Conservation (phyloP, 1,284 basidiomycete species). For the Pascua guehoae region DNA sequence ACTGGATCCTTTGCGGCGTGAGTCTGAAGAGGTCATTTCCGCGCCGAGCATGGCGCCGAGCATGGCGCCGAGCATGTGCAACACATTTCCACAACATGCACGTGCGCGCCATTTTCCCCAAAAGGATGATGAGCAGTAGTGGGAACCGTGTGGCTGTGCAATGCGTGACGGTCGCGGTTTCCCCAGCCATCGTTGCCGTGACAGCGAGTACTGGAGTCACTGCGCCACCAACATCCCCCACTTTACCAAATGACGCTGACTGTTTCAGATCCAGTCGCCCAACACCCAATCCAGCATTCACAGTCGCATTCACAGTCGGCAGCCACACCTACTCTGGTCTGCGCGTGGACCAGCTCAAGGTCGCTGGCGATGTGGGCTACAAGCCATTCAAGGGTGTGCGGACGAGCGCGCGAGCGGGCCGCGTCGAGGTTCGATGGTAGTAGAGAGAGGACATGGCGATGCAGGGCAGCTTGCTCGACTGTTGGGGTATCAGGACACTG, state of each 20-base stretch:
- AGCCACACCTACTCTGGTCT: constrained; percentile 73
- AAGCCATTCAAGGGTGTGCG: constrained; percentile 63
- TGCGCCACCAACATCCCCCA: too few species aligned
- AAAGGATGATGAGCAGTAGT: not conserved
- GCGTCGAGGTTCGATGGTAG: constrained; percentile 46
- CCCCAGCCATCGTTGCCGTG: too few species aligned
- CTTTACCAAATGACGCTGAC: not conserved
- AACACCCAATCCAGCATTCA: constrained; percentile 65
- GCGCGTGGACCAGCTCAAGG: constrained; percentile 77
- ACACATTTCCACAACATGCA: too few species aligned
- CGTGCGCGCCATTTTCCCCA: not conserved
- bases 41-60: too few species aligned
- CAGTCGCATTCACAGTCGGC: constrained; percentile 66
- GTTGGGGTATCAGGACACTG: not conserved
- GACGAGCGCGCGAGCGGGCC: constrained; percentile 39
- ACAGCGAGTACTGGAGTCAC: too few species aligned
- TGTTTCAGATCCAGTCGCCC: constrained; percentile 24
- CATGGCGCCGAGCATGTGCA: too few species aligned
- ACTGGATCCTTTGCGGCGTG: constrained; percentile 68
- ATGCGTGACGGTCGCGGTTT: not conserved
- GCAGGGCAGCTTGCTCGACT: not conserved
- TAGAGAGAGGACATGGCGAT: not conserved
- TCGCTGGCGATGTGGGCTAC: constrained; percentile 59
- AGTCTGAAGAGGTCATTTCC: constrained; percentile 13
- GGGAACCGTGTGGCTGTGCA: not conserved